Evolutionary conservation across 768 basidiomycete genomes (phyloP).

Genomic region (Tylopilus subfusipes): DNA sequence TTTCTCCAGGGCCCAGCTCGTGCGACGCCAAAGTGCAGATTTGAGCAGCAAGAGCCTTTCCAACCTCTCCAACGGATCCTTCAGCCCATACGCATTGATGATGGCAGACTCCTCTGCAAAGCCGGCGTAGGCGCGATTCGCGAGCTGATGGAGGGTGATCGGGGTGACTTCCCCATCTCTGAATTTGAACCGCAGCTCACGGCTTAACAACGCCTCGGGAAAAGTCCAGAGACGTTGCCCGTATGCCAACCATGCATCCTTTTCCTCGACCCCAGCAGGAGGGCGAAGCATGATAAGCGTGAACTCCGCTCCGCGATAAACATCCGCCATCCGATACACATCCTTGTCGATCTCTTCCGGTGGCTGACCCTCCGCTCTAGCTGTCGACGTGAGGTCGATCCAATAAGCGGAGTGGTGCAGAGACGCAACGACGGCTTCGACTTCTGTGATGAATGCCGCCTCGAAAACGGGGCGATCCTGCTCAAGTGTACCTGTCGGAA

Average conservation of each 20-base stretch:
- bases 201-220: slow-evolving; percentile 16
- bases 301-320: slow-evolving; percentile 21
- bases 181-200: slow-evolving; percentile 15
- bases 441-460: slow-evolving; percentile 1
- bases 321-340: slow-evolving; percentile 24
- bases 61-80: slow-evolving; percentile 22
- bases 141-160: slow-evolving; percentile 24
- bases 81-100: slow-evolving; percentile 18
- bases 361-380: background rate
- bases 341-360: slow-evolving; percentile 14
- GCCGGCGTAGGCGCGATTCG: slow-evolving; percentile 17
- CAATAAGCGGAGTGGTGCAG: slow-evolving; percentile 19
- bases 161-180: slow-evolving; percentile 8
- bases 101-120: slow-evolving; percentile 19
- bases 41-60: slow-evolving; percentile 22
- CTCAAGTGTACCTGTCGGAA: background rate
- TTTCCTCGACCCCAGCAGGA: background rate
- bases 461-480: background rate
- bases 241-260: slow-evolving; percentile 13
- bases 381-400: slow-evolving; percentile 15
- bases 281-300: slow-evolving; percentile 22
- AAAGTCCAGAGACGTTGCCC: slow-evolving; percentile 27
- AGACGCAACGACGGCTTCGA: slow-evolving; percentile 2
- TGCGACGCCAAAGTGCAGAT: slow-evolving; percentile 24
- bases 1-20: background rate